phyloP scores from a whole-genome alignment of 352 stramenopile species.

The Phytophthora fragariaefolia region DNA sequence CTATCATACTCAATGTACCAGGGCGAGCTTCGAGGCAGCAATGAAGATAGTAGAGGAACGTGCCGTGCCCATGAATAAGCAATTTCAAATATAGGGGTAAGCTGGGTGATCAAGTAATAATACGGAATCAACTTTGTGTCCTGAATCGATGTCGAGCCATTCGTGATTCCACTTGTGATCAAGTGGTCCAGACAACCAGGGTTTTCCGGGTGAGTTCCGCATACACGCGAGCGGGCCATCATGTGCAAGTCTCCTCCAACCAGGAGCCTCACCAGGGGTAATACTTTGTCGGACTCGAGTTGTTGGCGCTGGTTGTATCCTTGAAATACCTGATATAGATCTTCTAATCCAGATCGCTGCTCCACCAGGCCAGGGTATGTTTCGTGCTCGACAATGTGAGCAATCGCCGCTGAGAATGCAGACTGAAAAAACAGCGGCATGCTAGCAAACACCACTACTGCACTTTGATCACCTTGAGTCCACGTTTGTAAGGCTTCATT shows the following conservation, averaged over 20 bases:
- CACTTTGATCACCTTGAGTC: conserved; percentile 21
- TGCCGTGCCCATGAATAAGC: conserved; percentile 25
- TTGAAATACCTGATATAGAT: conserved; percentile 50
- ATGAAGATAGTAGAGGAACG: conserved; percentile 27
- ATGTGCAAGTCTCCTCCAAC: conserved; percentile 74
- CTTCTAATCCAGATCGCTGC: conserved; percentile 38
- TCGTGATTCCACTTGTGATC: conserved; percentile 70
- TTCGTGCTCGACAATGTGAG: conserved; percentile 63
- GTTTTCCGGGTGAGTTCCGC: conserved; percentile 16
- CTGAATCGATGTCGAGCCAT: conserved; percentile 61
- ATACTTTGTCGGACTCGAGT: not conserved
- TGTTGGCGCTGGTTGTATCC: conserved; percentile 27
- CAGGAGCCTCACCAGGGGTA: conserved; percentile 41
- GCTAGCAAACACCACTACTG: conserved; percentile 51
- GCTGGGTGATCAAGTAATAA: conserved; percentile 52
- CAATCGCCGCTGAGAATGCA: conserved; percentile 49
- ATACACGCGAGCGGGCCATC: conserved; percentile 58
- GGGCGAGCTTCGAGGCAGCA: conserved; percentile 24
- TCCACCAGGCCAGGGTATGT: conserved; percentile 61
- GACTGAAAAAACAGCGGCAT: conserved; percentile 82
- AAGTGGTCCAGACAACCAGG: conserved; percentile 62
- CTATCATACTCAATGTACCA: conserved; percentile 49
- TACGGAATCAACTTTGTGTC: conserved; percentile 66
- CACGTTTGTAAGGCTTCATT: conserved; percentile 25
- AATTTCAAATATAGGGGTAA: conserved; percentile 41